Base-by-base conservation (phyloP, 1,284 basidiomycete genomes). In the Sanghuangporus sanghuang region DNA sequence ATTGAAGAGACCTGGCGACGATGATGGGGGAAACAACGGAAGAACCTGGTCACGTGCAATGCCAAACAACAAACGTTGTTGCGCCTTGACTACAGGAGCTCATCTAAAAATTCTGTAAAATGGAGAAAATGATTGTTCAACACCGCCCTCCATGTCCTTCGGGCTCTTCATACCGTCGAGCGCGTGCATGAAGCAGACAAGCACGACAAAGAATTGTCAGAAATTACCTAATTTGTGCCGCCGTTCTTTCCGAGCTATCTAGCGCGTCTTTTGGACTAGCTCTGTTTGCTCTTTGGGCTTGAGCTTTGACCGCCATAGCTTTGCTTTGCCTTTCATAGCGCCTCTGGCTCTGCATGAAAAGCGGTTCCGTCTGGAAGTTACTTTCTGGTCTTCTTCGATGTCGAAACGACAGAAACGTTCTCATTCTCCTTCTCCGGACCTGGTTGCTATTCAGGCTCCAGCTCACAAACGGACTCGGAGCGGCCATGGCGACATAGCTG, bases 331-430 rank as follows among this genome's bases (percentile, higher is more conserved):
- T 18, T 39, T 39, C 36, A 44, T 40, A 54, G n/a, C 40, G 18
- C 11, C 18, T 35, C 59, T 50, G 11, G 21, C 8, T 32, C 27
- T 53, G 1, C 5, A 32, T 5, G 2, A 32, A 32, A 32, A 32
- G 27, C 27, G 0, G 5, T 32, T 32, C 3, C 27, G 27, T 5
- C 27, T 3, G 27, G 5, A 5, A 32, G 27, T 42, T 39, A 2
- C 58, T 59, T 11, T 9, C 44, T 7, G 6, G 38, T 16, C 16
- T 50, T 18, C 7, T 36, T 21, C 23, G 44, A 63, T 63, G 62
- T 16, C 57, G n/a, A 58, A 63, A 52, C 42, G 62, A 36, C 46
- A 36, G 48, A 57, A 63, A 21, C 38, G 55, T 6, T 58, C 62
- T 12, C 57, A 59, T 18, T 58, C 52, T 16, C 46, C 48, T 49